Conservation (phyloP, 768 basidiomycete species). For the Pleurotus citrinopileatus region DNA sequence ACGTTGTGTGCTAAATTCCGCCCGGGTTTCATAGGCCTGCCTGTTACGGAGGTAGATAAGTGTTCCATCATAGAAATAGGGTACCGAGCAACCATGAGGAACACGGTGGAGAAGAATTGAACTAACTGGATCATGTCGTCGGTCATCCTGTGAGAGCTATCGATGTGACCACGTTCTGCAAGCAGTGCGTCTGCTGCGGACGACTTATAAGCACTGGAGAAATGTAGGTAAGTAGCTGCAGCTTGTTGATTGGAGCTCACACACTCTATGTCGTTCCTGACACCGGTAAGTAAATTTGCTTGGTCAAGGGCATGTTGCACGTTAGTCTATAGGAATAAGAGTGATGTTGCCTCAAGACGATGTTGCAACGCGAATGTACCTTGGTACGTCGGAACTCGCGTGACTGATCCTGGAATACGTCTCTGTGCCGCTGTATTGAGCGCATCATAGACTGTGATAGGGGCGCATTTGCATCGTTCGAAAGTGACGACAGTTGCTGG, state of each 20-base stretch:
- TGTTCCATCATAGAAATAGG: constrained; percentile 5
- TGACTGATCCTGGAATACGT: constrained; percentile 84
- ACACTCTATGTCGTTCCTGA: constrained; percentile 95
- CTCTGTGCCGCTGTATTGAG: constrained; percentile 86
- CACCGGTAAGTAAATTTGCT: constrained; percentile 84
- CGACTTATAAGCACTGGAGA: constrained; percentile 81
- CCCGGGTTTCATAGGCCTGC: constrained; percentile 95
- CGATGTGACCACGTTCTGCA: constrained; percentile 85
- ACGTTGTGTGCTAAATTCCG: constrained; percentile 87
- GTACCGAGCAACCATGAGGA: not conserved
- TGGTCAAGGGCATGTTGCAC: constrained; percentile 82
- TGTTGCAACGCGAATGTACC: constrained; percentile 36
- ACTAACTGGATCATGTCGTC: constrained; percentile 86
- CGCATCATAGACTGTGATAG: constrained; percentile 85
- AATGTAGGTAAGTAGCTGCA: not conserved
- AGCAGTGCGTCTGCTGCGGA: constrained; percentile 84
- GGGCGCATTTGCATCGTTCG: constrained; percentile 58
- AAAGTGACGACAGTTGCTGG: constrained; percentile 67
- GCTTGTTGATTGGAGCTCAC: constrained; percentile 20
- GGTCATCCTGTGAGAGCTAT: constrained; percentile 92
- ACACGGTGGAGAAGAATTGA: not conserved
- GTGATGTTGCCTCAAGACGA: not conserved
- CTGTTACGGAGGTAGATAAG: constrained; percentile 35
- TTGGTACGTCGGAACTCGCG: constrained; percentile 86
- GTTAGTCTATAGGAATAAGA: constrained; percentile 51